Evolutionary conservation across 371 early-diverging fungal genomes (phyloP).

Genomic region (Haplosporangium sp.): DNA sequence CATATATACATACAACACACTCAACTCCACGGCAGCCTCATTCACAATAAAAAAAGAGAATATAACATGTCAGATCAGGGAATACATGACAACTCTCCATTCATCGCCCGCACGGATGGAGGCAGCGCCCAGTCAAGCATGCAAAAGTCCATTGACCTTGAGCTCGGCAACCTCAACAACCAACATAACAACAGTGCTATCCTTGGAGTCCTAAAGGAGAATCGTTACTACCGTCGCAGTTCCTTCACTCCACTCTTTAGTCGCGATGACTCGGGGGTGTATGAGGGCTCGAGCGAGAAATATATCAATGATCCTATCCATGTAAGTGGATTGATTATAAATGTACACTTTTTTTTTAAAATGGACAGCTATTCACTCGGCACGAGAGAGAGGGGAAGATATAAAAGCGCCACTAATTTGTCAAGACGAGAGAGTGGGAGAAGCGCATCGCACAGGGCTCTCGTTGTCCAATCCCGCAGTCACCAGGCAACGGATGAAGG

Average conservation of each 20-base stretch:
- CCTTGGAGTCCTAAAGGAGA: constrained; percentile 12
- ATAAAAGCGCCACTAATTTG: constrained; percentile 8
- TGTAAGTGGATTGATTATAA: constrained; percentile 36
- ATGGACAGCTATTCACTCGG: constrained; percentile 1
- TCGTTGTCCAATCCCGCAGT: neutral
- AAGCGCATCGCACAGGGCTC: neutral
- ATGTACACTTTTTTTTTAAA: neutral
- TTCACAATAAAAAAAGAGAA: no score
- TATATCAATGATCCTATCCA: constrained; percentile 71
- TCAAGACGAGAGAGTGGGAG: no score
- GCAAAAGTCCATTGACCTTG: neutral
- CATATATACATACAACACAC: neutral
- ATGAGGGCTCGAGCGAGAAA: constrained; percentile 47
- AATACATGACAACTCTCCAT: constrained; percentile 32
- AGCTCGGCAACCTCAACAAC: constrained; percentile 16
- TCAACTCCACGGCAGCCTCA: no score
- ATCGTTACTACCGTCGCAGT: constrained; percentile 27
- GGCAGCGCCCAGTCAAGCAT: neutral
- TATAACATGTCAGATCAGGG: neutral
- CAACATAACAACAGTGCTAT: constrained; percentile 13
- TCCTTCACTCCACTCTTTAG: constrained; percentile 43
- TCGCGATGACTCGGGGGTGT: constrained; percentile 38
- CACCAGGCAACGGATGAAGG: no score
- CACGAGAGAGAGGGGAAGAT: constrained; percentile 1
- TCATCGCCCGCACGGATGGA: constrained; percentile 17